Evolutionary conservation across 768 basidiomycete genomes (phyloP).

Genomic region (Pisolithus marmoratus): DNA sequence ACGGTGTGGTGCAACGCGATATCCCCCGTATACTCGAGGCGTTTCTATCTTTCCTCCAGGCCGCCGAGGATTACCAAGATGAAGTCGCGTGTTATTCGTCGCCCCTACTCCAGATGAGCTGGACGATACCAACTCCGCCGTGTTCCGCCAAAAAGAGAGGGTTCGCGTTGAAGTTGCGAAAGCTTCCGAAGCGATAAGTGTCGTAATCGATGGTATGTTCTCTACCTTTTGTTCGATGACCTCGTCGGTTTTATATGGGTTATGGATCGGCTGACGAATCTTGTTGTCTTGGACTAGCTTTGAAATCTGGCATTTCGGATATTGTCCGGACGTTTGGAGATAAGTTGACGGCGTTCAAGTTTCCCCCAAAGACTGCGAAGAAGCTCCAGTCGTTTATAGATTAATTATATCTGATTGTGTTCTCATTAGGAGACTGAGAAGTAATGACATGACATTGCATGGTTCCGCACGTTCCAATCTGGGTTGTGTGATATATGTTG

Average conservation of each 20-base stretch:
- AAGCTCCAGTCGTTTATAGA: conserved; percentile 72
- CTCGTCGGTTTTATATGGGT: background rate
- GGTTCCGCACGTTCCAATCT: no score
- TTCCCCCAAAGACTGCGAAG: conserved; percentile 60
- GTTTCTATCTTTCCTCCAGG: conserved; percentile 57
- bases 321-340: conserved; percentile 72
- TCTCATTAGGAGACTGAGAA: background rate
- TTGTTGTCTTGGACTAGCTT: conserved; percentile 34
- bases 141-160: conserved; percentile 33
- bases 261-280: background rate
- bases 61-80: conserved; percentile 58
- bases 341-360: conserved; percentile 70
- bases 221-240: background rate
- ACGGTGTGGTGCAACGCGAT: conserved; percentile 80
- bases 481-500: no score
- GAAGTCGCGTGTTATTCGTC: conserved; percentile 42
- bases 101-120: conserved; percentile 33
- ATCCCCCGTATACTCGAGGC: conserved; percentile 80
- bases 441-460: no score
- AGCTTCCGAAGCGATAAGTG: conserved; percentile 48
- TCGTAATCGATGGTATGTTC: conserved; percentile 54
- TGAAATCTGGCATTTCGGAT: conserved; percentile 61
- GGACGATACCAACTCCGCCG: conserved; percentile 19
- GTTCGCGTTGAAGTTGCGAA: conserved; percentile 46
- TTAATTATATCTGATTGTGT: conserved; percentile 40